Evolutionary conservation across 441 rosid species (phyloP), one percentile per base, ranked within the genome.

Genomic region (Pelargonium cotyledonis): DNA sequence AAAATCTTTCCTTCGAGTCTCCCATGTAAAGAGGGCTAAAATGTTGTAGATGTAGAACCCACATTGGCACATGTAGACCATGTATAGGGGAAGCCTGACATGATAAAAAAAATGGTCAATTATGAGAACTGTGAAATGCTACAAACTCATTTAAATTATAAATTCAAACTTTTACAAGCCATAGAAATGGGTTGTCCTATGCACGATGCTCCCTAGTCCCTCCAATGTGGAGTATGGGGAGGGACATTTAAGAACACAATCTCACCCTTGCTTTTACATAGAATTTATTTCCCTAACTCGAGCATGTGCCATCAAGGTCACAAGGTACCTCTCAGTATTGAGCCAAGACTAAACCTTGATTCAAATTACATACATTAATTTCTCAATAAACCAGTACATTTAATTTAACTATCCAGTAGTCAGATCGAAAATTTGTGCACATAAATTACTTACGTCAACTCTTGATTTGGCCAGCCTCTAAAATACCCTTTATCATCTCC

Each of bases 1-100:
- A 80, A 91, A 91, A 83, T 95, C 99, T 73, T 95, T 95, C 75
- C 99, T 83, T 79, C 96, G 87, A 15, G 96, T 95, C 76, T 95
- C 99, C 99, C 99, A 91, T 7, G 74, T 76, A 73, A 91, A 88
- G 68, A 95, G 89, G 18, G 97, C 97, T 73, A 86, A 91, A 72
- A 88, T 86, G 78, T 86, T 86, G 71, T 84, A 88, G 65, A 82
- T 55, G 80, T 90, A 89, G 83, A 95, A 91, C 51, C 97, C 99
- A 60, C 96, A 90, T 79, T 91, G 90, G 82, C 92, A 88, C 97
- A 90, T 89, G 83, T 95, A 91, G 78, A 76, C 81, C 71, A 91
- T 85, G 84, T 77, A 76, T 63, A 90, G 44, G 2, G 94, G 70
- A 76, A 82, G 81, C 86, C 97, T 91, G 88, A 63, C 78, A 76